These are phyloP conservation scores for Quercus phellos DNA, from an alignment of 331 rosid genomes.

Conservation along the genomic window DNA sequence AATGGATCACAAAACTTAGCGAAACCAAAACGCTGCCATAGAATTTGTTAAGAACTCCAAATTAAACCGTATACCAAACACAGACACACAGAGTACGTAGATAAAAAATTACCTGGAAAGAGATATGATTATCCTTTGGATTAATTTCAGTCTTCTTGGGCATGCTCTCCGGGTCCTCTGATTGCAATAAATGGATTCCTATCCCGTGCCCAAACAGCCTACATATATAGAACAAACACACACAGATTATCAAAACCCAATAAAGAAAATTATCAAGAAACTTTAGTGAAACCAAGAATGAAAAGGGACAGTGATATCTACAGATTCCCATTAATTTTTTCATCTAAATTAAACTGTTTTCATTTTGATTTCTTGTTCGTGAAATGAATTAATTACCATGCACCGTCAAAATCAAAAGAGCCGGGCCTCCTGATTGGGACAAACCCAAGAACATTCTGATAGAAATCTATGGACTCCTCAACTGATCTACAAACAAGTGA, in stretches of 20 bases:
- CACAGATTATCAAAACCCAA: neutral
- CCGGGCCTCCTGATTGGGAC: slow-evolving; percentile 84
- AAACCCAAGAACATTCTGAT: slow-evolving; percentile 75
- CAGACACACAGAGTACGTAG: too few relatives aligned
- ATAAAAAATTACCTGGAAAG: slow-evolving; percentile 58
- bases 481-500: slow-evolving; percentile 67
- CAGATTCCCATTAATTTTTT: neutral
- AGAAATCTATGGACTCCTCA: slow-evolving; percentile 57
- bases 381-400: slow-evolving; percentile 53
- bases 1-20: too few relatives aligned
- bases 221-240: neutral
- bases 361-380: neutral
- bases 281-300: neutral
- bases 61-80: too few relatives aligned
- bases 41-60: too few relatives aligned
- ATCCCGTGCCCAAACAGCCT: slow-evolving; percentile 89
- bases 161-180: slow-evolving; percentile 44
- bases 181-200: slow-evolving; percentile 81
- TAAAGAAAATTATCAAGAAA: neutral
- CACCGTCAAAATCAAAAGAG: slow-evolving; percentile 81
- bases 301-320: too few relatives aligned
- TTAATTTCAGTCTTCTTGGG: slow-evolving; percentile 62
- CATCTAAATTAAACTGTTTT: neutral
- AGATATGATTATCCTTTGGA: slow-evolving; percentile 91
- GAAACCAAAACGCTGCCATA: too few relatives aligned